Conservation (phyloP, 1,284 basidiomycete species). For the Heterobasidion irregulare region DNA sequence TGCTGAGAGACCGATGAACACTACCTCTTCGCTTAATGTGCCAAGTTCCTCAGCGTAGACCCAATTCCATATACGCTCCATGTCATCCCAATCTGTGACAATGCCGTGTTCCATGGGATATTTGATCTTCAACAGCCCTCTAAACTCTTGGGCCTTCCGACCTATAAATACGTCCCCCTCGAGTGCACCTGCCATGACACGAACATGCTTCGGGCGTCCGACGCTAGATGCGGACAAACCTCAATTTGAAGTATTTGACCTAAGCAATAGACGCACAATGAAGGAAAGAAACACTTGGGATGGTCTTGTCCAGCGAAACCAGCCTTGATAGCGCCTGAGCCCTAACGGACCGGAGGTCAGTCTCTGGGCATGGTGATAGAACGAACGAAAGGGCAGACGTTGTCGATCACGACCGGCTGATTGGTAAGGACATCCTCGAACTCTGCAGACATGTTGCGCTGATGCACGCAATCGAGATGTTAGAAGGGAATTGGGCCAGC, state of each 20-base stretch:
- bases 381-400: slow-evolving; percentile 45
- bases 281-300: slow-evolving; percentile 97
- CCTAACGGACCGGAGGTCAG: slow-evolving; percentile 39
- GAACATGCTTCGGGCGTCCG: slow-evolving; percentile 90
- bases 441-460: slow-evolving; percentile 59
- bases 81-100: slow-evolving; percentile 96
- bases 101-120: slow-evolving; percentile 98
- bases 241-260: slow-evolving; percentile 13
- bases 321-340: slow-evolving; percentile 95
- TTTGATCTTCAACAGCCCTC: slow-evolving; percentile 92
- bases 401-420: slow-evolving; percentile 94
- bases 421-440: slow-evolving; percentile 88
- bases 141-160: slow-evolving; percentile 85
- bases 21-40: slow-evolving; percentile 91
- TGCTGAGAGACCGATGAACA: background rate
- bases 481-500: too few relatives aligned
- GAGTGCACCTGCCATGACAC: slow-evolving; percentile 93
- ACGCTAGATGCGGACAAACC: slow-evolving; percentile 47
- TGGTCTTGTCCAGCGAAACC: slow-evolving; percentile 97
- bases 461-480: background rate
- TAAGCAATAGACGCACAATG: slow-evolving; percentile 70
- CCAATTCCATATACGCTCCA: slow-evolving; percentile 98
- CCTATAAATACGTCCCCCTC: slow-evolving; percentile 94
- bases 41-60: slow-evolving; percentile 93
- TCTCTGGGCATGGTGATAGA: background rate